Evolutionary conservation across 352 stramenopile genomes (phyloP), one percentile per base, ranked within the genome.

Genomic region (Aphanomyces astaci): DNA sequence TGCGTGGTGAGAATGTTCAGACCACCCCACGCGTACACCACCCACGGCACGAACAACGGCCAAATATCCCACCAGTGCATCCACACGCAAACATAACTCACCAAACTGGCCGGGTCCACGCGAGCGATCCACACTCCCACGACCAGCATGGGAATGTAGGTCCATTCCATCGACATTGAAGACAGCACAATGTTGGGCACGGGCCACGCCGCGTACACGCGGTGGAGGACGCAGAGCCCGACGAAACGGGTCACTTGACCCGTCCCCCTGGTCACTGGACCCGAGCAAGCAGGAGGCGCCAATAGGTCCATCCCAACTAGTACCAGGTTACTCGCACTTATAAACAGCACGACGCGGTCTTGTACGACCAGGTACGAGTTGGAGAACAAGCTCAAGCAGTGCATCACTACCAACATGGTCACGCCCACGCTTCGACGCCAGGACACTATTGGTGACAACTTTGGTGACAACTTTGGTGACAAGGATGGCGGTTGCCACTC

Each of bases 321-420:
- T 24, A 24, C 51, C 2, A 73, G 24, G 4, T 48, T 36, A 0
- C 27, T 22, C 30, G 32, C 72, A 24, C 75, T 78, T 45, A 95
- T 63, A 52, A 92, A 95, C 25, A 80, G 74, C 72, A 92, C 84
- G 9, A 89, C 82, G 28, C 75, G 76, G 60, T 75, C 64, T 56
- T 95, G 86, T 7, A 81, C 75, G n/a, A 92, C 80, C 30, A 95
- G 89, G 70, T 88, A 95, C 75, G 84, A 93, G 66, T 95, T 95
- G 33, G 87, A 94, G 22, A 92, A 74, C 27, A 92, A 72, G 11
- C 78, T 77, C 17, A 91, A 66, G 15, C 75, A 69, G 60, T 93
- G 86, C 30, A 92, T 59, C 24, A 90, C 74, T 3, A 86, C 52
- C 10, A 79, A 53, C 11, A 80, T 71, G 3, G 73, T 72, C 2